phyloP scores from a whole-genome alignment of 345 rosid genomes.

The Kernera saxatilis region DNA sequence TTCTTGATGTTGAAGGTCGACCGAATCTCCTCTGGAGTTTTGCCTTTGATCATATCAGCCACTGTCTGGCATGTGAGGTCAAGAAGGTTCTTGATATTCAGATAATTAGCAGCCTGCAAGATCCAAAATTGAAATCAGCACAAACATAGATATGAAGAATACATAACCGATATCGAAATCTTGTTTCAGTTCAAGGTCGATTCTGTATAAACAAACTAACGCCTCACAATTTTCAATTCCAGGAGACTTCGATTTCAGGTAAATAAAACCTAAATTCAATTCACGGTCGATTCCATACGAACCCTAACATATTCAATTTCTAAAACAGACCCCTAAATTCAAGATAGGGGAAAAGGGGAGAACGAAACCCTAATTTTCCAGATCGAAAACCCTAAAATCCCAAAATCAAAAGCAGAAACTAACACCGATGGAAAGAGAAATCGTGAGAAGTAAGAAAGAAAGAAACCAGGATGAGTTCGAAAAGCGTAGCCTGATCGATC shows the following conservation, averaged over 20 bases:
- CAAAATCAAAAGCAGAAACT: neutral
- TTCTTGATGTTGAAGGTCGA: constrained; percentile 53
- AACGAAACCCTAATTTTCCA: constrained; percentile 18
- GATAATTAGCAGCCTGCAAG: constrained; percentile 60
- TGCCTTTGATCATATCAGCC: constrained; percentile 69
- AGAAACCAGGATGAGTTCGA: constrained; percentile 61
- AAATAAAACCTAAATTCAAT: neutral
- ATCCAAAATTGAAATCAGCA: neutral
- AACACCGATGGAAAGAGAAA: neutral
- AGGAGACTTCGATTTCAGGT: neutral
- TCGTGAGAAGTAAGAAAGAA: neutral
- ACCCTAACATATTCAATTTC: neutral
- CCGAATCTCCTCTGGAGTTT: constrained; percentile 58
- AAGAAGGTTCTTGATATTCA: constrained; percentile 48
- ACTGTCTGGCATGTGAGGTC: constrained; percentile 59
- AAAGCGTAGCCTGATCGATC: constrained; percentile 68
- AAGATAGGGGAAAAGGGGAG: neutral
- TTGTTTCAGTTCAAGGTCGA: neutral
- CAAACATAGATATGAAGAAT: too few species aligned
- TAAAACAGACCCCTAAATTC: neutral
- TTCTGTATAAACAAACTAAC: neutral
- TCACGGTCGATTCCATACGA: neutral
- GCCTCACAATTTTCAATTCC: neutral
- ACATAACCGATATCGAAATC: neutral
- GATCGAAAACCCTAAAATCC: constrained; percentile 11